A percentile compares a stretch with the other conserved stretches of the same genome.
Evolutionary conservation across 1,284 basidiomycete species (phyloP).

Genomic region (Kalmanozyma brasiliensis): DNA sequence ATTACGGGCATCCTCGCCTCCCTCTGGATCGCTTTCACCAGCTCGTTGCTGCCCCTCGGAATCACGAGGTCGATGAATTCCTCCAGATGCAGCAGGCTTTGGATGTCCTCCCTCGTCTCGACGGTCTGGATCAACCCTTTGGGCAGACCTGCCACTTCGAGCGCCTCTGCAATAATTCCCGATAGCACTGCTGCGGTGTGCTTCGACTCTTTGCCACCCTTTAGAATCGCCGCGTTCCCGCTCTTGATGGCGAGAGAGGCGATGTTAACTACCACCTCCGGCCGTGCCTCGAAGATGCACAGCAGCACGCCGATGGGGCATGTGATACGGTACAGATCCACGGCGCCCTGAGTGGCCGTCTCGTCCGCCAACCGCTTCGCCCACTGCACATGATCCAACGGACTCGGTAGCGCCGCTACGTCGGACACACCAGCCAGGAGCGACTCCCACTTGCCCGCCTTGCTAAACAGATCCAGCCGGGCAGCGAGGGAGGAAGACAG

Average conservation of each 20-base stretch:
- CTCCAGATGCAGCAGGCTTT: slow-evolving; percentile 84
- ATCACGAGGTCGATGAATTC: slow-evolving; percentile 96
- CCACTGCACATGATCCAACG: slow-evolving; percentile 86
- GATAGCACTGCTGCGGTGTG: slow-evolving; percentile 51
- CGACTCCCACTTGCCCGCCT: slow-evolving; percentile 87
- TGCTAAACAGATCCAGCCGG: slow-evolving; percentile 82
- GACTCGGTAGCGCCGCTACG: slow-evolving; percentile 85
- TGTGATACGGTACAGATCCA: slow-evolving; percentile 91
- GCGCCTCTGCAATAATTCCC: slow-evolving; percentile 78
- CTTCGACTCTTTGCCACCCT: slow-evolving; percentile 63
- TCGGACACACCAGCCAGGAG: slow-evolving; percentile 91
- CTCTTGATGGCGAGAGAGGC: slow-evolving; percentile 95
- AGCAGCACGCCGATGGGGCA: slow-evolving; percentile 96
- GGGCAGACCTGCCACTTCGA: slow-evolving; percentile 76
- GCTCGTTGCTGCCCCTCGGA: slow-evolving; percentile 89
- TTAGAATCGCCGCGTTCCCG: slow-evolving; percentile 73
- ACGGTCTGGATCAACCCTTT: slow-evolving; percentile 88
- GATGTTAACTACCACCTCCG: slow-evolving; percentile 98
- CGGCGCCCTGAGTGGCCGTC: slow-evolving; percentile 70
- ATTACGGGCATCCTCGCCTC: slow-evolving; percentile 94
- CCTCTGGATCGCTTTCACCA: slow-evolving; percentile 89
- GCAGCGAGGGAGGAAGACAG: slow-evolving; percentile 85
- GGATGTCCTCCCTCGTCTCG: slow-evolving; percentile 90
- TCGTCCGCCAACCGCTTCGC: slow-evolving; percentile 80
- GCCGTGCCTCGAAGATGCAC: slow-evolving; percentile 96